Base-by-base conservation (phyloP, 1,284 basidiomycete genomes). In the Erythrobasidium hasegawianum region DNA sequence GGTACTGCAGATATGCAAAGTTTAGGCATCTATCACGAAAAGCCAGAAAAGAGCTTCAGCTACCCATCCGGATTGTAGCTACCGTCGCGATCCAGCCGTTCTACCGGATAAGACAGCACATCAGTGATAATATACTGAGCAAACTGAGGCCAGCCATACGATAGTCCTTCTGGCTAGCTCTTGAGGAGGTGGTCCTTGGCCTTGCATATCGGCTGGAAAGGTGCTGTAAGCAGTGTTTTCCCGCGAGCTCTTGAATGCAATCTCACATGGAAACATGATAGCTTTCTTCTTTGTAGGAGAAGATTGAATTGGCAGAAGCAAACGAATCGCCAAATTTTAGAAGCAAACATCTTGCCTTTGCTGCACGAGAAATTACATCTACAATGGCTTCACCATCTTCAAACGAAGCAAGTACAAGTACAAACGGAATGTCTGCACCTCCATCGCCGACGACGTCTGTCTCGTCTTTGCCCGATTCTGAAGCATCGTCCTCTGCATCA, bases 21-120 rank as follows among this genome's bases (percentile, higher is more conserved):
- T 41, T 11, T 11, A 41, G 40, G n/a, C 10, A 41, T 10, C 40
- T 10, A 41, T 10, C n/a, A n/a, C 40, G 27, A n/a, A n/a, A 22
- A 18, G 18, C 10, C 16, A n/a, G 22, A 41, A 20, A 24, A 38
- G 20, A 26, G 18, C 7, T 22, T 14, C 24, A 22, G 22, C 18
- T 8, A 58, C 62, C 29, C 38, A 65, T 43, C 13, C 62, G 55
- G 47, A 65, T 65, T 33, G 56, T 58, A 43, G 55, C 62, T 16
- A 58, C 62, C 2, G 62, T 65, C 18, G 54, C 45, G 22, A 65
- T 55, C 55, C 55, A 65, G 20, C 62, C 56, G 27, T 52, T 55
- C 62, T 65, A 39, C 11, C 14, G 43, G 7, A 47, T 14, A 16
- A 18, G 43, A 45, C 2, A 55, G n/a, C 27, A 10, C 3, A 24